These are phyloP conservation scores for Paracorniculantispora psalliotae DNA, from an alignment of 2,329 filamentous ascomycete species.

Conservation along the genomic window DNA sequence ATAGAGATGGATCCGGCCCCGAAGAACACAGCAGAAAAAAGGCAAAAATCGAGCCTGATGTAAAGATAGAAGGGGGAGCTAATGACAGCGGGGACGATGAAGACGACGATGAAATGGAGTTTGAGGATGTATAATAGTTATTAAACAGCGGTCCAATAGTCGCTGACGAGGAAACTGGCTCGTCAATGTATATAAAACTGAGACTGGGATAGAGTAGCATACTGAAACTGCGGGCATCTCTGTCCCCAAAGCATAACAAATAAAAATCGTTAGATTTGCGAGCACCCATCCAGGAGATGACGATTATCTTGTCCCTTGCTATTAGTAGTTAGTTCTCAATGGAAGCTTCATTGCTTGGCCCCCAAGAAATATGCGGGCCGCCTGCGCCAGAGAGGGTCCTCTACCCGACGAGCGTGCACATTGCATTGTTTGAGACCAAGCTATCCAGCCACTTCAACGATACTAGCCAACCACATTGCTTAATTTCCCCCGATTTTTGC, in stretches of 20 bases:
- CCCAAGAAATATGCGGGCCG: not conserved
- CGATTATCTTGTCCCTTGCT: no score
- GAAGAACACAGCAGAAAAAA: slow-evolving; percentile 53
- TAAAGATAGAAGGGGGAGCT: slow-evolving; percentile 43
- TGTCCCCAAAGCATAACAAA: no score
- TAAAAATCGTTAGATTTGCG: no score
- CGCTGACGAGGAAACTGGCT: not conserved
- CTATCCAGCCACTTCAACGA: not conserved
- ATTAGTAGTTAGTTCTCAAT: no score
- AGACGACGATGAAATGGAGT: slow-evolving; percentile 52
- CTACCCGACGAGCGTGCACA: not conserved
- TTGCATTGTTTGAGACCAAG: not conserved
- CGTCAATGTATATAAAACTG: not conserved
- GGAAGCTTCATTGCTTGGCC: no score
- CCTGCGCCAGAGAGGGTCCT: not conserved
- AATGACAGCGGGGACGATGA: slow-evolving; percentile 42
- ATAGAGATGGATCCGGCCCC: slow-evolving; percentile 23
- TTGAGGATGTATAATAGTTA: slow-evolving; percentile 46
- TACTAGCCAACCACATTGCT: no score
- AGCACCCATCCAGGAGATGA: no score
- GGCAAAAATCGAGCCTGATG: slow-evolving; percentile 51
- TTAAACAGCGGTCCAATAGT: not conserved
- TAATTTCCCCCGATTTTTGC: not conserved
- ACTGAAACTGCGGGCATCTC: no score
- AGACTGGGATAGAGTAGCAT: not conserved